A percentile compares a stretch with the other conserved stretches of the same genome.
phyloP scores from a whole-genome alignment of 179 eudicot genomes.

The Monotropa hypopitys region DNA sequence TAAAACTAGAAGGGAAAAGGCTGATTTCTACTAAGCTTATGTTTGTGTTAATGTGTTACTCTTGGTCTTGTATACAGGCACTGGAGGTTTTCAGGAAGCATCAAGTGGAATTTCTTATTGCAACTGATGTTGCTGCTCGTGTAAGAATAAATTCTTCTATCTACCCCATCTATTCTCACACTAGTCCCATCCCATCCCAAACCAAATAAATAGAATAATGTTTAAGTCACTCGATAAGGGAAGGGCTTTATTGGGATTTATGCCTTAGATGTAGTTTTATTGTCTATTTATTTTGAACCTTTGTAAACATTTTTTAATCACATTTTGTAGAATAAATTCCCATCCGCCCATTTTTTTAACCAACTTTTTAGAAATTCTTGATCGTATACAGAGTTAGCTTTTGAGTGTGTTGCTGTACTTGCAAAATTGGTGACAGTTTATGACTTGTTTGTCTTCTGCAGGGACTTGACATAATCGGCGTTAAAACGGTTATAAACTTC shows the following conservation, averaged over 20 bases:
- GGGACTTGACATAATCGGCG: constrained; percentile 94
- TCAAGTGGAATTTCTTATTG: constrained; percentile 83
- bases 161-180: not conserved
- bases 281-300: not conserved
- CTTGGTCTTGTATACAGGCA: constrained; percentile 21
- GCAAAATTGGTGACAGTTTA: not conserved
- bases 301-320: not conserved
- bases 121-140: constrained; percentile 88
- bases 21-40: not conserved
- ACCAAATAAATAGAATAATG: not conserved
- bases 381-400: not conserved
- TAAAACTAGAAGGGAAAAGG: not conserved
- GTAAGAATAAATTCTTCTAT: constrained; percentile 22
- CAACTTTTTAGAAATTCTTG: not conserved
- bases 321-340: not conserved
- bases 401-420: not conserved
- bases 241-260: not conserved
- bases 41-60: not conserved
- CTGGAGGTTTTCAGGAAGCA: constrained; percentile 72
- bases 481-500: constrained; percentile 75
- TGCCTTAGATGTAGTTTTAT: not conserved
- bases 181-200: not conserved
- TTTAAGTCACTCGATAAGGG: not conserved
- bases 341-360: not conserved
- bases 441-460: constrained; percentile 8